phyloP scores from a whole-genome alignment of 1,139 yeast genomes.

The Kodamaea sp. region DNA sequence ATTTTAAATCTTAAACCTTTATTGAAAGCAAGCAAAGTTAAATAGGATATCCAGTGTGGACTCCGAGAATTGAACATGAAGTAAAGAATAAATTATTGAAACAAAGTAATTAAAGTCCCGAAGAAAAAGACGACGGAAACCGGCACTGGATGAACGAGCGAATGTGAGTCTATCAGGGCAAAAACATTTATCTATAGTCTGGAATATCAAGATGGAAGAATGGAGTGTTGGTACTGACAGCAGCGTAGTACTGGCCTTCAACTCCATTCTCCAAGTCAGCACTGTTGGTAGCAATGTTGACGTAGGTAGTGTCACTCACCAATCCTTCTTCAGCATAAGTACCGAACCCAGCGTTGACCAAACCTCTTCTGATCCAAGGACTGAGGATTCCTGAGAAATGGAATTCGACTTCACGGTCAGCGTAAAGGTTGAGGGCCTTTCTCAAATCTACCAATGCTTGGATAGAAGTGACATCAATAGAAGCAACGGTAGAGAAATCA shows the following conservation, averaged over 20 bases:
- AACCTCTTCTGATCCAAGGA: conserved; percentile 83
- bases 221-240: conserved; percentile 74
- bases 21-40: background rate
- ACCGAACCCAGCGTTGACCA: conserved; percentile 81
- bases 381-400: conserved; percentile 85
- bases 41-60: background rate
- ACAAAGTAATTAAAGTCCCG: background rate
- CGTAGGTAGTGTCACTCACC: conserved; percentile 42
- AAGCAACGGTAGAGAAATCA: conserved; percentile 77
- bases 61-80: background rate
- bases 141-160: background rate
- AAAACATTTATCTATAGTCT: conserved; percentile 40
- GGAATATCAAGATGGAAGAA: conserved; percentile 89
- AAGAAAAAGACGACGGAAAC: conserved; percentile 1
- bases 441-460: conserved; percentile 78
- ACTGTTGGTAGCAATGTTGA: conserved; percentile 37
- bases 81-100: background rate
- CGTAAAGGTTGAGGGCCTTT: conserved; percentile 69
- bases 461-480: conserved; percentile 75
- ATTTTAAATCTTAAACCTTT: too few species aligned
- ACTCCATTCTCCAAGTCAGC: conserved; percentile 35
- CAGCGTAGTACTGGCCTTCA: conserved; percentile 48
- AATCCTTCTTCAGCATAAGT: conserved; percentile 47
- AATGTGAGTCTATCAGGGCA: background rate
- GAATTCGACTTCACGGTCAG: conserved; percentile 83